phyloP scores from a whole-genome alignment of 2,329 filamentous ascomycete genomes.

The Aspergillus ochraceoroseus region DNA sequence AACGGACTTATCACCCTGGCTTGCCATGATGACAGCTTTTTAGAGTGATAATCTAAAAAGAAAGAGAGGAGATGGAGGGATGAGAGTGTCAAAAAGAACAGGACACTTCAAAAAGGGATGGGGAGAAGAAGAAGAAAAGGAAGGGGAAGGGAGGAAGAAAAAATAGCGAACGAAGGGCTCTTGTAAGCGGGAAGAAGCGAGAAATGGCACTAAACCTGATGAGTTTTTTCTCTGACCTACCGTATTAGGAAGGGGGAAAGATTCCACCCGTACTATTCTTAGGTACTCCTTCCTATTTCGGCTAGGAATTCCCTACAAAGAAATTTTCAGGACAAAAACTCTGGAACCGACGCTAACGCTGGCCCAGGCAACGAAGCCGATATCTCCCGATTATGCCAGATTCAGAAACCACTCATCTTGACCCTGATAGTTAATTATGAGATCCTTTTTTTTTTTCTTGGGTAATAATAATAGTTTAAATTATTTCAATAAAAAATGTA shows the following conservation, averaged over 20 bases:
- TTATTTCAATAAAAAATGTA: too few species aligned
- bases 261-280: too few species aligned
- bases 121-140: slow-evolving; percentile 44
- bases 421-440: too few species aligned
- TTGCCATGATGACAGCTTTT: slow-evolving; percentile 45
- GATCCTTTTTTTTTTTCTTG: too few species aligned
- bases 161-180: slow-evolving; percentile 34
- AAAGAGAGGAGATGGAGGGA: slow-evolving; percentile 36
- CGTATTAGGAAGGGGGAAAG: too few species aligned
- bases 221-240: too few species aligned
- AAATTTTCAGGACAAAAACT: slow-evolving; percentile 10
- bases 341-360: slow-evolving; percentile 22
- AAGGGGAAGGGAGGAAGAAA: slow-evolving; percentile 35
- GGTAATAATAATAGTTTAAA: too few species aligned
- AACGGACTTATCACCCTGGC: slow-evolving; percentile 51
- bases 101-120: slow-evolving; percentile 32
- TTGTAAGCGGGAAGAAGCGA: slow-evolving; percentile 39
- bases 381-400: slow-evolving; percentile 37
- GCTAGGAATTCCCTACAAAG: too few species aligned
- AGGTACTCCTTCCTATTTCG: too few species aligned
- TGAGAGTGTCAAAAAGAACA: slow-evolving; percentile 32
- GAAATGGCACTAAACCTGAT: slow-evolving; percentile 32
- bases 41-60: slow-evolving; percentile 40
- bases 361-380: slow-evolving; percentile 33
- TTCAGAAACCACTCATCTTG: slow-evolving; percentile 15